Conservation (phyloP, 1,139 yeast species). For the Yamadazyma trypodendri region DNA sequence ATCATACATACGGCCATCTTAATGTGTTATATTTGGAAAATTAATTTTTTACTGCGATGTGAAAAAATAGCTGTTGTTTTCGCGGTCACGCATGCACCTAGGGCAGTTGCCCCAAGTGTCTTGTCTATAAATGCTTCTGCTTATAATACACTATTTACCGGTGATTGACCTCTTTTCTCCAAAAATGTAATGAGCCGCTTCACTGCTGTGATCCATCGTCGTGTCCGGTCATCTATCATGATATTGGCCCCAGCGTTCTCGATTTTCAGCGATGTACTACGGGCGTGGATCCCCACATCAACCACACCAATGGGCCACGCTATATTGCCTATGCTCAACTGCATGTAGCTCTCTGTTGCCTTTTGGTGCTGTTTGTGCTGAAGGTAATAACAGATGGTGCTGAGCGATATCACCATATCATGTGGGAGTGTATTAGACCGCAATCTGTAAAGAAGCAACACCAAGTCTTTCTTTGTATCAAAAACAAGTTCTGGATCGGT, state of each 20-base stretch:
- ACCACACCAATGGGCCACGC: conserved; percentile 93
- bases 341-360: conserved; percentile 72
- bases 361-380: conserved; percentile 52
- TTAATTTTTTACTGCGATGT: conserved; percentile 12
- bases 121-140: background rate
- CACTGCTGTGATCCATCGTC: conserved; percentile 74
- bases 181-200: conserved; percentile 66
- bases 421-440: conserved; percentile 45
- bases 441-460: conserved; percentile 59
- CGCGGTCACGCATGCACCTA: conserved; percentile 9
- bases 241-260: conserved; percentile 57
- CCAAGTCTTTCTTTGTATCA: conserved; percentile 62
- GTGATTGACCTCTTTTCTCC: conserved; percentile 25
- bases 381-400: conserved; percentile 58
- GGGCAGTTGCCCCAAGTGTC: conserved; percentile 12
- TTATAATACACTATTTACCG: background rate
- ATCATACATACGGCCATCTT: conserved; percentile 33
- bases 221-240: conserved; percentile 72
- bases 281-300: conserved; percentile 75
- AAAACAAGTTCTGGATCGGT: conserved; percentile 21
- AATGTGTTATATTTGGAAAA: conserved; percentile 13
- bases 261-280: conserved; percentile 51
- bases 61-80: conserved; percentile 1
- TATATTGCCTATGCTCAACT: conserved; percentile 80
- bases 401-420: conserved; percentile 52